Percentiles rank a stretch among this genome's conserved stretches.
phyloP scores from a whole-genome alignment of 208 protist genomes.

The Herpetomonas muscarum region DNA sequence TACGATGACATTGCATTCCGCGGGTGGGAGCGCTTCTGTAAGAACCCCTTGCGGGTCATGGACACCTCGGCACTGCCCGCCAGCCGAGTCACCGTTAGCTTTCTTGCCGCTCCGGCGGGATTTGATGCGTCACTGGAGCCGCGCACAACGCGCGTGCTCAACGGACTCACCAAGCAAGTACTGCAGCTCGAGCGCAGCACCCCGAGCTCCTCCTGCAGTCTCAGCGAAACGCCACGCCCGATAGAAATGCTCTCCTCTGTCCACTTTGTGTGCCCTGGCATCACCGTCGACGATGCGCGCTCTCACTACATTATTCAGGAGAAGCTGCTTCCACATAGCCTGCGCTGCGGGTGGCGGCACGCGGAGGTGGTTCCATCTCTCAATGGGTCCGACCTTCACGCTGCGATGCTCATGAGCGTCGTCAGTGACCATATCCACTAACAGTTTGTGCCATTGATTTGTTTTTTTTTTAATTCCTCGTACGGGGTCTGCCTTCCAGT shows the following conservation, averaged over 20 bases:
- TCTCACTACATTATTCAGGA: constrained; percentile 13
- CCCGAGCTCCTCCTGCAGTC: neutral
- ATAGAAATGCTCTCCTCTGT: neutral
- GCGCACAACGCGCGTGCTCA: constrained; percentile 17
- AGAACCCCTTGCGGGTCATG: too few relatives aligned
- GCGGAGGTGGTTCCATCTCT: constrained; percentile 29
- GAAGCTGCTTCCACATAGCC: constrained; percentile 2
- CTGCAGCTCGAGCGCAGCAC: neutral
- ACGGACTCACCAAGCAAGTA: neutral
- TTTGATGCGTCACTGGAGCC: constrained; percentile 24
- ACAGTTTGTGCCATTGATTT: too few relatives aligned
- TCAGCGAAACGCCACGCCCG: too few relatives aligned
- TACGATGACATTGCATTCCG: neutral
- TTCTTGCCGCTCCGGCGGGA: constrained; percentile 8
- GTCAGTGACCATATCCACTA: neutral
- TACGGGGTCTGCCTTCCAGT: too few relatives aligned
- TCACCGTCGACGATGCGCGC: constrained; percentile 24
- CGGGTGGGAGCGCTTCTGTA: too few relatives aligned
- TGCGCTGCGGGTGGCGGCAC: constrained; percentile 14
- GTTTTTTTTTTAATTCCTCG: too few relatives aligned
- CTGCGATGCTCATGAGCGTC: constrained; percentile 1
- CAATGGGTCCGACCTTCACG: constrained; percentile 15
- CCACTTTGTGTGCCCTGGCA: constrained; percentile 26
- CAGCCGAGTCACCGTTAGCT: constrained; percentile 10
- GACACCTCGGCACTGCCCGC: neutral